Conservation (phyloP, 306 rosid species). For the Citrullus mucosospermus region DNA sequence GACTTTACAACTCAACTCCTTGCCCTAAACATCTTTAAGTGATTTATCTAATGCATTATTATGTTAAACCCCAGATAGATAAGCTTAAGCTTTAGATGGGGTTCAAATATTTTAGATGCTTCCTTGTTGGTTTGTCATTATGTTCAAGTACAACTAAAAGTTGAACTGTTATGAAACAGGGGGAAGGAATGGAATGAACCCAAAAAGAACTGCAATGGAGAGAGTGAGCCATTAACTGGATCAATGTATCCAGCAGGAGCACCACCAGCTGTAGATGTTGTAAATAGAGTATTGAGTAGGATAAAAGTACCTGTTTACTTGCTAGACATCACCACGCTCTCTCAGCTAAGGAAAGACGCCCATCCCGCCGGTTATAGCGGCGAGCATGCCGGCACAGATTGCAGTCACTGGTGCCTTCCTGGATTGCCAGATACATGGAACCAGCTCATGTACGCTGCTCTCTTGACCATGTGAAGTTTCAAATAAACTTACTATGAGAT, state of each 20-base stretch:
- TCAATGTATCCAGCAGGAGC: slow-evolving; percentile 68
- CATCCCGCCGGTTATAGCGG: slow-evolving; percentile 73
- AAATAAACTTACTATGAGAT: neutral
- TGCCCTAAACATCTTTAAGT: neutral
- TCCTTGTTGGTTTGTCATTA: neutral
- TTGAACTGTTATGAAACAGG: slow-evolving; percentile 21
- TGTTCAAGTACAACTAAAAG: neutral
- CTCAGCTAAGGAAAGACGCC: slow-evolving; percentile 80
- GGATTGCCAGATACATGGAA: slow-evolving; percentile 98
- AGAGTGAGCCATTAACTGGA: slow-evolving; percentile 55
- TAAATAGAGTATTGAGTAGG: slow-evolving; percentile 48
- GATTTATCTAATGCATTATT: neutral
- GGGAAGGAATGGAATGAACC: slow-evolving; percentile 87
- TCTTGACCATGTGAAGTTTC: slow-evolving; percentile 14
- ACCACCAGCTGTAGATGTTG: slow-evolving; percentile 54
- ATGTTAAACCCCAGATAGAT: neutral
- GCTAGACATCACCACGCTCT: slow-evolving; percentile 78
- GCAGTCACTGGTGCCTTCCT: slow-evolving; percentile 98
- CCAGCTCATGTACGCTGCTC: slow-evolving; percentile 74
- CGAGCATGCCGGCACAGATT: slow-evolving; percentile 56
- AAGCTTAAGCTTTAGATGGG: neutral
- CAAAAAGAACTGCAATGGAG: slow-evolving; percentile 53
- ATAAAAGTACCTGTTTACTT: slow-evolving; percentile 51
- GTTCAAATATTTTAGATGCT: neutral
- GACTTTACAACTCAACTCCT: too few relatives aligned